Base-by-base conservation (phyloP, 2,329 filamentous ascomycete genomes). In the Zalaria obscura region DNA sequence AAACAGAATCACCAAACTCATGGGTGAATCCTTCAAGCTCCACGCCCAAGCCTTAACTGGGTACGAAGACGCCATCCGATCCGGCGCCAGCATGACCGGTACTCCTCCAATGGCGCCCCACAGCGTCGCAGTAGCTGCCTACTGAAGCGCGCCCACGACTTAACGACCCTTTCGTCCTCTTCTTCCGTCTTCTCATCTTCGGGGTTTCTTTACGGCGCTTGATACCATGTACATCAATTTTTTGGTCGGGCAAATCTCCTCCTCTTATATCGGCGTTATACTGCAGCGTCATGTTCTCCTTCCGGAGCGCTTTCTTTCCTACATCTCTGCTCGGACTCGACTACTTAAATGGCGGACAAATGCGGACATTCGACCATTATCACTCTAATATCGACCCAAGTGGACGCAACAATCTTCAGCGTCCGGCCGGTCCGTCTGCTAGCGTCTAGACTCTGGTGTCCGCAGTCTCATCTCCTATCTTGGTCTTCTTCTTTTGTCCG, bases 21-120 rank as follows among this genome's bases (percentile, higher is more conserved):
- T 96, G 83, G 91, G 91, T 55, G 91, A 96, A 65, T 88, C 91
- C 40, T 96, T 98, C 75, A 91, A 93, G 59, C 78, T 95, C 44
- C 89, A 96, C 65, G 84, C 88, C 32, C 88, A 96, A 67, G 88
- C 91, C 50, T 78, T 98, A 29, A 78, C 89, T 50, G 88, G 89
- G 61, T 96, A 94, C 57, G 87, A 95, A 59, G 89, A 95, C 60
- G 83, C 88, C 40, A 59, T 73, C 53, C 65, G 68, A 36, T 61
- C 65, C 10, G 63, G 64, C 42, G 63, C 63, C 25, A 61, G 62
- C 44, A 63, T 61, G n/a, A 41, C 45, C 43, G 55, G 59, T 26
- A 60, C 60, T 40, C 62, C 62, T 27, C 59, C 60, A 29, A 58
- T 65, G 53, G 55, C 63, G 43, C 48, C 61, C 35, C 59, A 62